phyloP scores from a whole-genome alignment of 441 rosid species.

The Pelargonium fulgidum region DNA sequence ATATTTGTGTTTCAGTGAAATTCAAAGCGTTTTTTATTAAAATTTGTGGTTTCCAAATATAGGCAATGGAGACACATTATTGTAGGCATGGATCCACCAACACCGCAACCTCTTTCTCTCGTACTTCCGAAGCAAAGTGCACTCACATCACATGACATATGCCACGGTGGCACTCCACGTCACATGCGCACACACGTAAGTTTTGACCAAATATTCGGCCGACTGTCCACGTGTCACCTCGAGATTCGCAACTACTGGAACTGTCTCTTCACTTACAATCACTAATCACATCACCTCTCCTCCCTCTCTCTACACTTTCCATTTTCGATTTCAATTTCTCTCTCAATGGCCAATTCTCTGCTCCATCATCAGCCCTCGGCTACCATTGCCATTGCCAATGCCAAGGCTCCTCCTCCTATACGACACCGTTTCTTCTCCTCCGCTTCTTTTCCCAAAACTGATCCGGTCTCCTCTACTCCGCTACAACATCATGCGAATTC shows the following conservation, averaged over 20 bases:
- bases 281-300: background rate
- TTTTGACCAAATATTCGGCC: background rate
- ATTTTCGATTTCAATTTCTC: background rate
- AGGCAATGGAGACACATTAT: no score
- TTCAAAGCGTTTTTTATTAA: no score
- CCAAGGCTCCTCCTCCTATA: background rate
- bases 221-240: background rate
- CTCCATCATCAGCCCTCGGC: background rate
- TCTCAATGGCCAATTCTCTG: background rate
- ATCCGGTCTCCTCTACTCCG: background rate
- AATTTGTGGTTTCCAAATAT: no score
- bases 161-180: background rate
- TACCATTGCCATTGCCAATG: background rate
- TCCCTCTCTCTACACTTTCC: background rate
- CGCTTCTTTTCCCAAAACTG: background rate
- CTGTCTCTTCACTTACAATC: no score
- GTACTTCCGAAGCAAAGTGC: background rate
- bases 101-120: background rate
- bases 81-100: background rate
- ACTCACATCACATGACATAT: no score
- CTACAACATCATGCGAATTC: background rate
- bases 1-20: no score
- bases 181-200: no score
- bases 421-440: background rate
- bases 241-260: constrained; percentile 1